Percentiles rank a stretch among this genome's conserved stretches.
phyloP scores from a whole-genome alignment of 2,329 filamentous ascomycete species.

The Diatrype stigma region DNA sequence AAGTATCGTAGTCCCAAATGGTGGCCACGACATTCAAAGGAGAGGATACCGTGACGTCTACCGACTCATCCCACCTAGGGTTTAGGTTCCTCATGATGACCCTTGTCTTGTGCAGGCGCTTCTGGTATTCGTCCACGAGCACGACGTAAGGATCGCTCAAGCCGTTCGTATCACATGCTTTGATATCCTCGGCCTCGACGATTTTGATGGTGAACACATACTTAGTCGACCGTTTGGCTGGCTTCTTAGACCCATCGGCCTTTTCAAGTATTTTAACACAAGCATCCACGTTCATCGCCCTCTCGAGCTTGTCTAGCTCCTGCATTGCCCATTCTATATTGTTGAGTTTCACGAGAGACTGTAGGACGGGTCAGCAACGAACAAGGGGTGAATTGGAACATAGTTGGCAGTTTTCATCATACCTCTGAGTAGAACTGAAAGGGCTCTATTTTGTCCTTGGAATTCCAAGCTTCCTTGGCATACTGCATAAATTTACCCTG shows the following conservation, averaged over 20 bases:
- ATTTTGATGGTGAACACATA: constrained; percentile 99
- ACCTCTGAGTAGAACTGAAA: constrained; percentile 96
- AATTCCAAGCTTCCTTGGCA: constrained; percentile 88
- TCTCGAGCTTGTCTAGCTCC: constrained; percentile 86
- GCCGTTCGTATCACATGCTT: constrained; percentile 94
- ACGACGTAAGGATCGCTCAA: constrained; percentile 96
- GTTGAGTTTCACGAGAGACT: constrained; percentile 97
- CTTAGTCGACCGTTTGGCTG: constrained; percentile 67
- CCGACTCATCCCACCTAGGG: constrained; percentile 93
- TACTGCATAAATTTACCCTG: constrained; percentile 92
- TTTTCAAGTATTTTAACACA: constrained; percentile 79
- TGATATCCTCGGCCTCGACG: constrained; percentile 94
- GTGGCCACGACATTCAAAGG: constrained; percentile 93
- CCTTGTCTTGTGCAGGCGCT: constrained; percentile 89
- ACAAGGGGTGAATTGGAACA: not conserved
- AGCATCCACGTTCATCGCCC: constrained; percentile 83
- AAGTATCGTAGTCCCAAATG: constrained; percentile 96
- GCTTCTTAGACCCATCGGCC: constrained; percentile 65
- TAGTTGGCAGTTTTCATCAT: constrained; percentile 30
- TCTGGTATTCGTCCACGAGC: constrained; percentile 94
- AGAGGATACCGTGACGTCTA: constrained; percentile 90
- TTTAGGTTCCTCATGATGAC: constrained; percentile 88
- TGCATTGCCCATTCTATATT: constrained; percentile 94
- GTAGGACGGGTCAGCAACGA: constrained; percentile 24
- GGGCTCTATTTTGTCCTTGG: constrained; percentile 88